Base-by-base conservation (phyloP, 352 stramenopile genomes). In the Pythium periplocum region DNA sequence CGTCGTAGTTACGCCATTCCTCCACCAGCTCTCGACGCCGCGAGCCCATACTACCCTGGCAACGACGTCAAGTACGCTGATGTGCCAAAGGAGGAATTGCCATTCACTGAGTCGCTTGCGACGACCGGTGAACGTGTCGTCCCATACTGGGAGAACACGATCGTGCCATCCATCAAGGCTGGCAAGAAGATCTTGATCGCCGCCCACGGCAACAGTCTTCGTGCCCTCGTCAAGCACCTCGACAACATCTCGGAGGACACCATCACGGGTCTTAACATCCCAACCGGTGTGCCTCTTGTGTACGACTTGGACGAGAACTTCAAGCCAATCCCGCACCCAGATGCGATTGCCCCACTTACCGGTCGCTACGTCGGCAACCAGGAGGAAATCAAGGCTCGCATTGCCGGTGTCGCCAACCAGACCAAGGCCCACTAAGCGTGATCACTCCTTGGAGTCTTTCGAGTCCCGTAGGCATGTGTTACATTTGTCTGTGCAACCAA, bases 261-360 rank as follows among this genome's bases (percentile, higher is more conserved):
- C 11, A 99, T 99, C 83, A 90, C 86, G 48, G 93, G 95, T 36
- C 82, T 99, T 45, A 98, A 99, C 82, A 98, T 99, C 68, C 95
- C 90, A 26, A 98, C 95, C 11, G 96, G 91, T 37, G 88, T 96
- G 45, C 96, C 96, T 32, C 80, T 98, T 35, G 87, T 98, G 59
- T 99, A 98, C 81, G 90, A 98, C 68, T 64, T 99, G 57, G 97
- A 99, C 75, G 96, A 98, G 56, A 91, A 99, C 78, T 78, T 99
- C 60, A 97, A 98, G 61, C 85, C 92, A 1, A 92, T 99, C 63
- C 81, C 79, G 33, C 90, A 98, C 71, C 67, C 83, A 38, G 88
- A 97, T 53, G 93, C 94, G 45, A 97, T 97, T 51, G 87, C 61
- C 39, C 83, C 82, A 1, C 70, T 99, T 45, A 75, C 69, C 1